These are phyloP conservation scores for Acanthamoeba castellanii DNA, from an alignment of 208 protist species.

Conservation along the genomic window DNA sequence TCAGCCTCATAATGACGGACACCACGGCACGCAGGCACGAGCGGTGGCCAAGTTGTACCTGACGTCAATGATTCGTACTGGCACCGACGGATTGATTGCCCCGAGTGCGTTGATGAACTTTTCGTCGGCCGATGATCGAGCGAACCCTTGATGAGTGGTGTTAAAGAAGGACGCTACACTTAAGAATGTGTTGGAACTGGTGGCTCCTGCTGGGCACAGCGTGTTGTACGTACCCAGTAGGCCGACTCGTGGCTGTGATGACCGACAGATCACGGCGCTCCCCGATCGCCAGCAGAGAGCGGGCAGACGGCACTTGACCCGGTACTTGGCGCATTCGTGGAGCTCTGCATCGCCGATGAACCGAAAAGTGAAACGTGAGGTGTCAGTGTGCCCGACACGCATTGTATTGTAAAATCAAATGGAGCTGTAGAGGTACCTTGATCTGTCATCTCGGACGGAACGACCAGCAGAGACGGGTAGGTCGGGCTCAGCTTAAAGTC, in stretches of 20 bases:
- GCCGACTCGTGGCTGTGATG: constrained; percentile 7
- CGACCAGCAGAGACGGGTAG: constrained; percentile 2
- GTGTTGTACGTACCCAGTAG: constrained; percentile 4
- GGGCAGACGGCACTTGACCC: constrained; percentile 7
- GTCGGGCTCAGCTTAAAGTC: constrained; percentile 7
- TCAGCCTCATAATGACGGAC: no score
- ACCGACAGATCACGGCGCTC: not conserved
- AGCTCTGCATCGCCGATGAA: not conserved
- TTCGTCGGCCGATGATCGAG: constrained; percentile 33
- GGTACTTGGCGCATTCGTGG: not conserved
- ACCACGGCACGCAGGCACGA: no score
- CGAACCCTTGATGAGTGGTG: no score
- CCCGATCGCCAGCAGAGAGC: not conserved
- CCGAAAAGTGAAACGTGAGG: no score
- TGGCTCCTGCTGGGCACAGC: no score
- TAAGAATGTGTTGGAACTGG: no score
- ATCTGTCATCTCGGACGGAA: constrained; percentile 10
- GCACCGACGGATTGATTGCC: constrained; percentile 35
- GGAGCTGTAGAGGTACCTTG: no score
- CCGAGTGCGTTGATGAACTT: constrained; percentile 33
- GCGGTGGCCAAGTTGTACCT: not conserved
- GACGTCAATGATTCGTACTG: constrained; percentile 11
- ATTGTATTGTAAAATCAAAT: no score
- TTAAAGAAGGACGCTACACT: no score
- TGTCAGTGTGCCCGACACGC: no score